Evolutionary conservation across 129 eudicot genomes (phyloP).

Genomic region (Heracleum sosnowskyi): DNA sequence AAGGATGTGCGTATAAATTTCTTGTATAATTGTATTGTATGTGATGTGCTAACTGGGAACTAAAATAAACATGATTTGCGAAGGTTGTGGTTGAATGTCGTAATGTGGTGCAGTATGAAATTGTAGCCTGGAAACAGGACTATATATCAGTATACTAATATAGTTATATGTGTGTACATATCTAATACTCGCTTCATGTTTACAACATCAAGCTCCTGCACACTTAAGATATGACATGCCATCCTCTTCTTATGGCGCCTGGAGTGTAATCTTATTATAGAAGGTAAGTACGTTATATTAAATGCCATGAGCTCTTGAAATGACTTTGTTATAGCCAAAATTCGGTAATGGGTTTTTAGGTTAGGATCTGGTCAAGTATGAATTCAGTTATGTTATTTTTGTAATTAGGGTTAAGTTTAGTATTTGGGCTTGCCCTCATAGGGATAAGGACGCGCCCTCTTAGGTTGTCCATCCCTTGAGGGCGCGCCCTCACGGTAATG

Average conservation of each 20-base stretch:
- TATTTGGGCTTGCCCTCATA: too few species aligned
- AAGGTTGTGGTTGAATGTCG: neutral
- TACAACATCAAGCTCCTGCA: neutral
- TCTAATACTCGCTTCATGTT: neutral
- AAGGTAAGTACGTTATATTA: neutral
- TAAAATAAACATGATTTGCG: neutral
- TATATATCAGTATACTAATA: too few species aligned
- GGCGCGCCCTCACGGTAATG: too few species aligned
- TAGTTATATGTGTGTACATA: too few species aligned
- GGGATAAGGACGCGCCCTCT: too few species aligned
- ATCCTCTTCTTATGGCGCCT: neutral
- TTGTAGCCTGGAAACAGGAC: neutral
- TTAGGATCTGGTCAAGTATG: too few species aligned
- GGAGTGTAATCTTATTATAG: neutral
- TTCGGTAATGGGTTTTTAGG: too few species aligned
- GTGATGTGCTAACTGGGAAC: neutral
- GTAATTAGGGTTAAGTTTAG: too few species aligned
- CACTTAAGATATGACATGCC: neutral
- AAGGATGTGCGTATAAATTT: neutral
- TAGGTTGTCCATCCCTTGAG: too few species aligned
- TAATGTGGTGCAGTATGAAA: neutral
- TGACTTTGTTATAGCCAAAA: too few species aligned
- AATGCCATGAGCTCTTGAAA: slow-evolving; percentile 21
- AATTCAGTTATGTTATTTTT: too few species aligned
- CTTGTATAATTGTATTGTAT: neutral